Evolutionary conservation across 352 stramenopile genomes (phyloP), one percentile per base, ranked within the genome.

Genomic region (Phytophthora multivora): DNA sequence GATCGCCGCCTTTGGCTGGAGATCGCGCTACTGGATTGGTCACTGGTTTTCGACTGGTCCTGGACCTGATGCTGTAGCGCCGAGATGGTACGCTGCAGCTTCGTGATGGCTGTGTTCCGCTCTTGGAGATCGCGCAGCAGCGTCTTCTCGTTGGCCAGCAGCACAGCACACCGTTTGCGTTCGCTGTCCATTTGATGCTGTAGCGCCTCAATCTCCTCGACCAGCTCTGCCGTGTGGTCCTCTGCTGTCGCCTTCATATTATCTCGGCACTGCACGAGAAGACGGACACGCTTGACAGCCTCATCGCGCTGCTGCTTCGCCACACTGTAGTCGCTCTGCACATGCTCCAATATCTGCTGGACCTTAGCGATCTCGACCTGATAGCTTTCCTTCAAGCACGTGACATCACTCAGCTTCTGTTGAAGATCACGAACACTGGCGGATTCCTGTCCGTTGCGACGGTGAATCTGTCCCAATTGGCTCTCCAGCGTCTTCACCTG

Each of bases 61-160:
- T 50, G 70, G 4, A 19, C n/a, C 10, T 57, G 55, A 21, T 77
- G 68, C 33, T 86, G 69, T 39, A 83, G 54, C 38, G 45, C 28
- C 6, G 77, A 61, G 19, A 90, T 36, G 3, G 67, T 74, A 15
- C 69, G 75, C 50, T 92, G 67, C 10, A 92, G 59, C 57, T 83
- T 88, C 13, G 53, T 54, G 45, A 90, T 73, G 21, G 68, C 68
- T 9, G 69, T 41, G 46, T 84, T 87, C n/a, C 81, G 79, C 47
- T 92, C 80, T n/a, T 80, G 77, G 35, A 92, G 74, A 57, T 92
- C 83, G 8, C 80, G 79, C 42, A 89, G 51, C 43, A 92, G 61
- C 10, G 71, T 87, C 59, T 90, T 88, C 57, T 92, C 83, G 50
- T 92, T 90, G 12, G 57, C 31, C 9, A 89, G 46, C 41, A 92